A percentile compares a stretch with the other conserved stretches of the same genome.
Evolutionary conservation across 2,329 filamentous ascomycete species (phyloP).

Genomic region (Phoma sp.): DNA sequence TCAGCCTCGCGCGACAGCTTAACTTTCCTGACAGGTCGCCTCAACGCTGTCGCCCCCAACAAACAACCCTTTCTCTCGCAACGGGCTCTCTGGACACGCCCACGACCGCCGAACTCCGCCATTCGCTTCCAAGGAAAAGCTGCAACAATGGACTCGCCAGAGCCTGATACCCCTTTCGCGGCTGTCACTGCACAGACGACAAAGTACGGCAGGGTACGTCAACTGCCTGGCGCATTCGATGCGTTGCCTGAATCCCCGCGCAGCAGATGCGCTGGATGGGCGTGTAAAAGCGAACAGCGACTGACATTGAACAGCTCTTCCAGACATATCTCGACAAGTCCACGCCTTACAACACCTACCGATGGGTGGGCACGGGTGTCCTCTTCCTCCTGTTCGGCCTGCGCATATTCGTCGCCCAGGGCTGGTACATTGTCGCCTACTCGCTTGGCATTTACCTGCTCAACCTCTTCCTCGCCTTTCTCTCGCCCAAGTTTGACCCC

Average conservation of each 20-base stretch:
- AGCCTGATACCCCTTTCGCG: conserved; percentile 92
- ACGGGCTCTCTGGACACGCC: not conserved
- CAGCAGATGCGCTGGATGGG: conserved; percentile 3
- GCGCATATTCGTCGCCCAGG: conserved; percentile 88
- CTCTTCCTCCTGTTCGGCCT: conserved; percentile 82
- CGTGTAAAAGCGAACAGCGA: not conserved
- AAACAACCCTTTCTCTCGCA: not conserved
- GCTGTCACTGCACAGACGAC: conserved; percentile 87
- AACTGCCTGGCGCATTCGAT: conserved; percentile 17
- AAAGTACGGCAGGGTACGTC: conserved; percentile 71
- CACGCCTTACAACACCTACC: conserved; percentile 85
- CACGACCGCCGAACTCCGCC: not conserved
- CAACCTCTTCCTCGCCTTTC: conserved; percentile 98
- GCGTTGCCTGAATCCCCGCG: not conserved
- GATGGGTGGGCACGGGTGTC: conserved; percentile 84
- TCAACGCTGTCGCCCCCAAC: conserved; percentile 29
- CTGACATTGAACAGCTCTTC: conserved; percentile 70
- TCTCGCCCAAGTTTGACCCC: conserved; percentile 98
- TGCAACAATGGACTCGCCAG: conserved; percentile 76
- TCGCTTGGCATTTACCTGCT: conserved; percentile 98
- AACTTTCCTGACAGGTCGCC: conserved; percentile 38
- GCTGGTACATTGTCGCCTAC: conserved; percentile 99
- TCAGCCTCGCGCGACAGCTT: conserved; percentile 15
- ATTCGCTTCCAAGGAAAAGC: not conserved
- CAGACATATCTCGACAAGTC: conserved; percentile 93